Conservation (phyloP, 495 filamentous ascomycete genomes). For the Haplographium delicatum region DNA sequence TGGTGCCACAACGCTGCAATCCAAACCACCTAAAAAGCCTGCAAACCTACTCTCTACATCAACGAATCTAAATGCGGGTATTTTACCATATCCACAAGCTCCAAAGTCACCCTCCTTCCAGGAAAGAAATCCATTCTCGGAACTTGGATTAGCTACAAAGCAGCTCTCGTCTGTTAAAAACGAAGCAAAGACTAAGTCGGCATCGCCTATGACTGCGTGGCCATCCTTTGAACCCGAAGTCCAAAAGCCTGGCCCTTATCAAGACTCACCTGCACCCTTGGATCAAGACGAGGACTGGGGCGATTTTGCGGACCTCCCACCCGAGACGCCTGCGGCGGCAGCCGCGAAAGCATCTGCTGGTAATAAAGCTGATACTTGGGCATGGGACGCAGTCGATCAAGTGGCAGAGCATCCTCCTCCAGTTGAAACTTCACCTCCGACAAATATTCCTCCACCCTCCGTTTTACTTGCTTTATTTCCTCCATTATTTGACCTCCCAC, state of each 20-base stretch:
- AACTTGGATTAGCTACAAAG: constrained; percentile 36
- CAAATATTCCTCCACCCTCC: constrained; percentile 85
- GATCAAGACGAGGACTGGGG: constrained; percentile 49
- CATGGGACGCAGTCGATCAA: constrained; percentile 23
- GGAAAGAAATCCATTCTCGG: constrained; percentile 41
- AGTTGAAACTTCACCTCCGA: constrained; percentile 59
- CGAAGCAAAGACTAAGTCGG: constrained; percentile 26
- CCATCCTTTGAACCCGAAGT: constrained; percentile 27
- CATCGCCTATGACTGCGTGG: constrained; percentile 43
- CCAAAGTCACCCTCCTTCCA: constrained; percentile 48
- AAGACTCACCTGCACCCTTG: constrained; percentile 20
- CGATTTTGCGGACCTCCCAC: constrained; percentile 47
- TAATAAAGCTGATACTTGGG: constrained; percentile 26
- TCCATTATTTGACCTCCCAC: constrained; percentile 52
- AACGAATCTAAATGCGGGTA: constrained; percentile 1
- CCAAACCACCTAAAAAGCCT: constrained; percentile 8
- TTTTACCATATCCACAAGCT: constrained; percentile 34
- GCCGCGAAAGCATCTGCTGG: constrained; percentile 11
- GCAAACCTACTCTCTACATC: constrained; percentile 13
- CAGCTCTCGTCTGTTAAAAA: constrained; percentile 27
- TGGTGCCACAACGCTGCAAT: constrained; percentile 4
- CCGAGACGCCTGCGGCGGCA: constrained; percentile 13
- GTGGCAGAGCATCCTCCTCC: constrained; percentile 8
- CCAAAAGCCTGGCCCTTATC: constrained; percentile 20
- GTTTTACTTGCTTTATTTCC: constrained; percentile 74